Evolutionary conservation across 371 early-diverging fungal genomes (phyloP).

Genomic region (Phascolomyces articulosus): DNA sequence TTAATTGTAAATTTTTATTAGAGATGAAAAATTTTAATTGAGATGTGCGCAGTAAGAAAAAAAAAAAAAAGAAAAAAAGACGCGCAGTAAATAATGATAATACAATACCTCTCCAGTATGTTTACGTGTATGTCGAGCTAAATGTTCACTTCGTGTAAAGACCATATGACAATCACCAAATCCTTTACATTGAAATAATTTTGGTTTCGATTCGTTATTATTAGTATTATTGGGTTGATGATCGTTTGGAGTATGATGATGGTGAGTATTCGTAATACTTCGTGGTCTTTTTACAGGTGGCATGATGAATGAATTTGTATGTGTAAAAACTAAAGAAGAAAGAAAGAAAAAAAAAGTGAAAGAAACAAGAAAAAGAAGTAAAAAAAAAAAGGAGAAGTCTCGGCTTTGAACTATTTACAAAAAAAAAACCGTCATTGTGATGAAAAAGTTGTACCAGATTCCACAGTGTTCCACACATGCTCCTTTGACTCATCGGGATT

Average conservation of each 20-base stretch:
- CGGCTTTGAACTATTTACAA: neutral
- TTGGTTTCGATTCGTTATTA: conserved; percentile 24
- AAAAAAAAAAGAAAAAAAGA: no score
- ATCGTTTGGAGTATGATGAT: neutral
- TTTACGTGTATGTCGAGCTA: conserved; percentile 50
- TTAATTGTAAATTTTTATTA: neutral
- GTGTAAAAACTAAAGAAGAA: neutral
- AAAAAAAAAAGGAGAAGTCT: neutral
- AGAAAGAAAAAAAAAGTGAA: neutral
- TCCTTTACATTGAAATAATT: conserved; percentile 54
- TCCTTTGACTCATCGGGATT: conserved; percentile 1
- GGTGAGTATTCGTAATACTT: neutral
- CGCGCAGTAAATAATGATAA: neutral
- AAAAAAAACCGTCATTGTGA: neutral
- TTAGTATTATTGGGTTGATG: no score
- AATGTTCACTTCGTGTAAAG: conserved; percentile 55
- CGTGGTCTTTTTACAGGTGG: conserved; percentile 5
- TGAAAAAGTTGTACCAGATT: neutral
- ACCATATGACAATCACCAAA: conserved; percentile 57
- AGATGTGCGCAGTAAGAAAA: no score
- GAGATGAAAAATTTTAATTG: no score
- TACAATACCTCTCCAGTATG: conserved; percentile 15
- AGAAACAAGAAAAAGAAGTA: neutral
- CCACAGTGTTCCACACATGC: conserved; percentile 2
- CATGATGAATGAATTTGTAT: neutral